Conservation (phyloP, 495 filamentous ascomycete species). For the Neurospora sublineolata region DNA sequence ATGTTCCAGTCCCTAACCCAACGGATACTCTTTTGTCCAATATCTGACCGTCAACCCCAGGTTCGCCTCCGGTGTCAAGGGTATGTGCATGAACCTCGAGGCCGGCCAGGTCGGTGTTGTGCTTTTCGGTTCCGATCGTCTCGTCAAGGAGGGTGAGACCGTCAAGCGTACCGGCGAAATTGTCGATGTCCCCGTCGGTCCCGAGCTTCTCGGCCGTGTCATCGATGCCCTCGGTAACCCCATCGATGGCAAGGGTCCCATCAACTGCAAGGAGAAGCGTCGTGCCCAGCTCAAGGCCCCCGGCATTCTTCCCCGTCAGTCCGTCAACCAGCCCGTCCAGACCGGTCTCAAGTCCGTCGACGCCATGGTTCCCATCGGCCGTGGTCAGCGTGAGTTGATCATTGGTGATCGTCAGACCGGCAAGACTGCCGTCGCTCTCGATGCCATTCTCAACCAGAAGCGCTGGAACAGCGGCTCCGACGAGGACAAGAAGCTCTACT, state of each 20-base stretch:
- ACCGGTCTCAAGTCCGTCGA: conserved; percentile 99
- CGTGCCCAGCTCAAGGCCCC: conserved; percentile 98
- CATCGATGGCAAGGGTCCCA: conserved; percentile 96
- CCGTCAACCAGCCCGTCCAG: conserved; percentile 97
- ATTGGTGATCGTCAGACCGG: conserved; percentile 99
- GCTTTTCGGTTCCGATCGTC: conserved; percentile 98
- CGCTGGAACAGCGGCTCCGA: conserved; percentile 85
- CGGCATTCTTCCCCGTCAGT: conserved; percentile 90
- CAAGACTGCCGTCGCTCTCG: conserved; percentile 98
- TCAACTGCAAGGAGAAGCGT: conserved; percentile 82
- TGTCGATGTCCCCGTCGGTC: conserved; percentile 94
- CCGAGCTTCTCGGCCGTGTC: conserved; percentile 90
- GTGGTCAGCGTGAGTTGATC: conserved; percentile 99
- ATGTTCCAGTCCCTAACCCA: conserved; percentile 34
- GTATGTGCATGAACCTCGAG: conserved; percentile 99
- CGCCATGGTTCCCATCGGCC: conserved; percentile 98
- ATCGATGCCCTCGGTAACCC: conserved; percentile 97
- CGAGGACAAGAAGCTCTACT: conserved; percentile 98
- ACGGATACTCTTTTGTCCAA: neutral
- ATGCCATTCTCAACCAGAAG: conserved; percentile 98
- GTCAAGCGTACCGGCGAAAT: conserved; percentile 99
- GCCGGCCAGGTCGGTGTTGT: conserved; percentile 99
- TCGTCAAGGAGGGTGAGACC: conserved; percentile 98
- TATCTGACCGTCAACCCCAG: conserved; percentile 35
- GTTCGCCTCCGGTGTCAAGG: conserved; percentile 99